A percentile compares a stretch with the other conserved stretches of the same genome.
Conservation (phyloP, 2,329 filamentous ascomycete species). For the Rutstroemia sp. region DNA sequence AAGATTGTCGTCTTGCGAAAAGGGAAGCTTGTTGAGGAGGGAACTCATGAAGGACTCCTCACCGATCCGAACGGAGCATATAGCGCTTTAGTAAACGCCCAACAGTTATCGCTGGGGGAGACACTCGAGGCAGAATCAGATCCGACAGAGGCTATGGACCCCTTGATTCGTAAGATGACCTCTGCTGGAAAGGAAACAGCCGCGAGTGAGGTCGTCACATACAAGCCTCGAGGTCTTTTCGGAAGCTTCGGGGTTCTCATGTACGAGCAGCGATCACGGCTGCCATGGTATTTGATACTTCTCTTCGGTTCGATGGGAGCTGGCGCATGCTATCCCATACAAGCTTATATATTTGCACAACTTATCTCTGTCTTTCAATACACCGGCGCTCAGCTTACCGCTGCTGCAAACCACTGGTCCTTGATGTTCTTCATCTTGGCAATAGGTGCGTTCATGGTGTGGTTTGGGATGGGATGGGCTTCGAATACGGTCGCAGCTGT, state of each 20-base stretch:
- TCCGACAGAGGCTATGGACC: constrained; percentile 18
- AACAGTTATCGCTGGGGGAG: constrained; percentile 32
- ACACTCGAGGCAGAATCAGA: constrained; percentile 20
- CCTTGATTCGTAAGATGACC: constrained; percentile 18
- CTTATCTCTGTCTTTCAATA: constrained; percentile 27
- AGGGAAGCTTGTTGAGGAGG: constrained; percentile 65
- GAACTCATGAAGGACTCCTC: constrained; percentile 67
- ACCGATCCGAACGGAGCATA: constrained; percentile 53
- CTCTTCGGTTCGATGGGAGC: constrained; percentile 33
- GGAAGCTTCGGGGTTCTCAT: constrained; percentile 46
- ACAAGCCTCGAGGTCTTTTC: constrained; percentile 36
- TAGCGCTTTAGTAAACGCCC: constrained; percentile 56
- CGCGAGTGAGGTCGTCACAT: constrained; percentile 20
- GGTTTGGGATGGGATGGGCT: constrained; percentile 26
- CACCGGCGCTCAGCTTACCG: constrained; percentile 14
- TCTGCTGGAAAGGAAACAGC: constrained; percentile 18
- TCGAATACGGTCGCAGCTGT: constrained; percentile 34
- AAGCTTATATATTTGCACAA: constrained; percentile 30
- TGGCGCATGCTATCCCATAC: constrained; percentile 32
- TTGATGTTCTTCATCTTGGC: constrained; percentile 44
- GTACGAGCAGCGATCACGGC: constrained; percentile 45
- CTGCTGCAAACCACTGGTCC: constrained; percentile 37
- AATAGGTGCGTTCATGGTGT: constrained; percentile 32
- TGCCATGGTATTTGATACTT: constrained; percentile 43
- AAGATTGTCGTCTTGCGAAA: constrained; percentile 69